Evolutionary conservation across 2,329 filamentous ascomycete genomes (phyloP).

Genomic region (Phyllosticta ampelicida): DNA sequence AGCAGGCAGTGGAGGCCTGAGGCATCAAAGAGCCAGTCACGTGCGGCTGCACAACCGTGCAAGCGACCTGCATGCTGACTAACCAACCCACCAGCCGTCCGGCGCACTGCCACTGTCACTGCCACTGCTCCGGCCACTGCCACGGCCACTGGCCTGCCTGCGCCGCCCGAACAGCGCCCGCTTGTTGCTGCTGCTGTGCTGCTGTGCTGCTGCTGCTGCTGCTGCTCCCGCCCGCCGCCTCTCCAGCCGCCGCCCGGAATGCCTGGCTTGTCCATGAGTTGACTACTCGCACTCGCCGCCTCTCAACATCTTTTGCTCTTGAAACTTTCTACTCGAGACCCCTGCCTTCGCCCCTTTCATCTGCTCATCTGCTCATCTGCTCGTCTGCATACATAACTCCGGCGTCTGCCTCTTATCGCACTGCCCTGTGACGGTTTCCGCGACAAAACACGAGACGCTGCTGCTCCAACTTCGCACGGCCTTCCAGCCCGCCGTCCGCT

Average conservation of each 20-base stretch:
- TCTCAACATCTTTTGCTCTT: background rate
- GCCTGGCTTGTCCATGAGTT: background rate
- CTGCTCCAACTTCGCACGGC: background rate
- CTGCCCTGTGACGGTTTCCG: background rate
- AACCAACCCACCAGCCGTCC: background rate
- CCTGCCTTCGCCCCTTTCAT: background rate
- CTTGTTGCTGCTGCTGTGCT: too few relatives aligned
- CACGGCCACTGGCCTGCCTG: background rate
- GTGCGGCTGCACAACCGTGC: background rate
- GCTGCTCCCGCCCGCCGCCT: background rate
- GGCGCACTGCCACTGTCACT: background rate
- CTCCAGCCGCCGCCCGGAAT: background rate
- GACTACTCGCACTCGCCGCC: background rate
- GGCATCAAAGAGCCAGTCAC: background rate
- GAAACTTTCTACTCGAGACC: background rate
- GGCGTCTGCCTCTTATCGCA: background rate
- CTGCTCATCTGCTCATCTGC: background rate
- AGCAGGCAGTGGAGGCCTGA: background rate
- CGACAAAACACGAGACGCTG: background rate
- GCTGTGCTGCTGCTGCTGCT: too few relatives aligned
- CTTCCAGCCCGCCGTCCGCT: conserved; percentile 2
- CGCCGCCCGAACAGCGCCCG: too few relatives aligned
- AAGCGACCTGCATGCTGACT: too few relatives aligned
- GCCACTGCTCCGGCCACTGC: background rate
- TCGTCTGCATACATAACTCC: background rate